Evolutionary conservation across 2,329 filamentous ascomycete species (phyloP).

Genomic region (Ophiobolus disseminans): DNA sequence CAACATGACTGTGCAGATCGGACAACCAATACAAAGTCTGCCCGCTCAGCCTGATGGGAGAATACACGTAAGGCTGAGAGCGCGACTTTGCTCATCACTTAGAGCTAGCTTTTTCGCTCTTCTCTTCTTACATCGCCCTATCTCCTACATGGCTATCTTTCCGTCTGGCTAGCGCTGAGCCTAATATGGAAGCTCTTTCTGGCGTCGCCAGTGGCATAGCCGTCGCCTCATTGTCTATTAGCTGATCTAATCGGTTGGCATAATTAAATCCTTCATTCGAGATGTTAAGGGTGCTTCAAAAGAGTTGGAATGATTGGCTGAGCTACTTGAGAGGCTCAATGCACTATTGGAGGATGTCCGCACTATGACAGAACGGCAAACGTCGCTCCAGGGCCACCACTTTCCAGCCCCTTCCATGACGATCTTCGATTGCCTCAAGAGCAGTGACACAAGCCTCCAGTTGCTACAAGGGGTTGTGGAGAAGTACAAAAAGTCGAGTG

Average conservation of each 20-base stretch:
- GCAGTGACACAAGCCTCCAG: slow-evolving; percentile 15
- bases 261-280: slow-evolving; percentile 12
- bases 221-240: slow-evolving; percentile 20
- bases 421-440: slow-evolving; percentile 13
- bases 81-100: not conserved
- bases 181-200: slow-evolving; percentile 25
- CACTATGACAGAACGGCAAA: slow-evolving; percentile 8
- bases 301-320: slow-evolving; percentile 16
- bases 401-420: slow-evolving; percentile 18
- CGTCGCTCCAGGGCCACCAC: slow-evolving; percentile 5
- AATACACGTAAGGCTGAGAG: slow-evolving; percentile 2
- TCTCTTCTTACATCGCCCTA: too few species aligned
- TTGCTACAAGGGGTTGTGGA: slow-evolving; percentile 3
- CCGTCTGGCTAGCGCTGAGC: too few species aligned
- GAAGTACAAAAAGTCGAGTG: not conserved
- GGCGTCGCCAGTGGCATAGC: slow-evolving; percentile 23
- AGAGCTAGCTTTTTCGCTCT: not conserved
- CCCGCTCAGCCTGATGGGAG: slow-evolving; percentile 1
- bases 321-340: slow-evolving; percentile 10
- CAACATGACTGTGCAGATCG: not conserved
- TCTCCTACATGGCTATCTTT: too few species aligned
- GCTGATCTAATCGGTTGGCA: slow-evolving; percentile 16
- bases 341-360: slow-evolving; percentile 10
- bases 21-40: not conserved
- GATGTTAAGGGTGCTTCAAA: slow-evolving; percentile 19